Evolutionary conservation across 2,329 filamentous ascomycete species (phyloP), one percentile per base, ranked within the genome.

Genomic region (Monosporascus sp.): DNA sequence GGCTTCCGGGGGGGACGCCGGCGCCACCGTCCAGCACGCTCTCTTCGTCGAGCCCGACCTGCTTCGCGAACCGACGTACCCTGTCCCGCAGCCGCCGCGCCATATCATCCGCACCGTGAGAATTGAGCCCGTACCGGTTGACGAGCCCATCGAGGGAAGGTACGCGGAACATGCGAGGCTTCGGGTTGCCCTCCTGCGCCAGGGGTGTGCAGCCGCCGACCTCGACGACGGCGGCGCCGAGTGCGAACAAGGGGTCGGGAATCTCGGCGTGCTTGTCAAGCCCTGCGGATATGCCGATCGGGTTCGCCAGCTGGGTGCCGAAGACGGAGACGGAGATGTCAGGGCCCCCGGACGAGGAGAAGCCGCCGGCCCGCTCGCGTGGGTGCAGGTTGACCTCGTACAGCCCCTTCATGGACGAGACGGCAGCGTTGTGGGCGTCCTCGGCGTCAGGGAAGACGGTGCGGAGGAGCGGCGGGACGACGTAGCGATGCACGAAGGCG

Each of bases 51-150:
- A 92, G 75, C 1, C 89, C 90, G 50, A 84, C 71, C 1, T 79
- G 75, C 59, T 84, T 85, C 6, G 92, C 92, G 66, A 88, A 97
- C 49, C 84, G 78, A 43, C 90, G 79, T 35, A 97, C 82, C 18
- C 94, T 82, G 63, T 90, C 84, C 51, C 90, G 82, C 60, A 99
- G 75, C 17, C 85, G 80, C 62, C 84, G 83, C 1, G 93, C 92
- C 72, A 97, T 88, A 62, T 87, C 82, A 66, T 96, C 93, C 2
- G 92, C 92, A 20, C 94, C 94, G 55, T 87, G 82, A 14, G 90
- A 96, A 73, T 97, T 97, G 63, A 99, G 83, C 0, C 94, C 94
- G 72, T 97, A 99, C 38, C 94, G 85, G 71, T 99, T 99, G 70
- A 99, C 90, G 69, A 99, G 79, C 17, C 89, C 91, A 60, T 95